These are phyloP conservation scores for Agaricus sinodeliciosus DNA, from an alignment of 768 basidiomycete species.

Conservation along the genomic window DNA sequence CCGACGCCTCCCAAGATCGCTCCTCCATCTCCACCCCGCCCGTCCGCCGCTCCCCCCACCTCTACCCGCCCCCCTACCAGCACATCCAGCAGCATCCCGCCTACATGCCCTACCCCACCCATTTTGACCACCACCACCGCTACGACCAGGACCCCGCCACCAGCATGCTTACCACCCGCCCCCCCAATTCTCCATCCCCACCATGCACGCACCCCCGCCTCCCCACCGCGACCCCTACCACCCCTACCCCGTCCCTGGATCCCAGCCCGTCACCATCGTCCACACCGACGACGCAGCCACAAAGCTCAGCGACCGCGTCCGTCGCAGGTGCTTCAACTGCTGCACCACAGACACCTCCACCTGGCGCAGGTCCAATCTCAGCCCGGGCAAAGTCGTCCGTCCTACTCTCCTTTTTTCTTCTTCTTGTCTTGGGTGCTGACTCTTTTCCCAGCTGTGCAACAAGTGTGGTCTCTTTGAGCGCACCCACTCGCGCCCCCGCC, in stretches of 20 bases:
- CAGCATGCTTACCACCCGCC: constrained; percentile 17
- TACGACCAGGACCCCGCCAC: constrained; percentile 20
- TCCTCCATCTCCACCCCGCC: constrained; percentile 57
- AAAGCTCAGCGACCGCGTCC: constrained; percentile 71
- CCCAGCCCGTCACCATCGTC: constrained; percentile 26
- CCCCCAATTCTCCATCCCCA: constrained; percentile 15
- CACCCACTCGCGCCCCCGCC: constrained; percentile 71
- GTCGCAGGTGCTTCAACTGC: constrained; percentile 78
- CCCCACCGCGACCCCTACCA: constrained; percentile 17
- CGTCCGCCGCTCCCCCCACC: constrained; percentile 34
- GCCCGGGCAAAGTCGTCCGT: constrained; percentile 71
- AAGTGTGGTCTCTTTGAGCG: constrained; percentile 80
- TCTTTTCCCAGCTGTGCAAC: constrained; percentile 41
- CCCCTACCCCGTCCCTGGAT: constrained; percentile 27
- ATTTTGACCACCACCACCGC: constrained; percentile 20
- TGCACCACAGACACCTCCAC: constrained; percentile 81
- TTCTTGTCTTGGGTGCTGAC: constrained; percentile 11
- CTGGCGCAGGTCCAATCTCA: constrained; percentile 71
- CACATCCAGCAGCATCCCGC: constrained; percentile 21
- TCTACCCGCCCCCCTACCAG: constrained; percentile 30
- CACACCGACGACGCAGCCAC: constrained; percentile 78
- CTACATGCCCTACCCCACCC: constrained; percentile 25
- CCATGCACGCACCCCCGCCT: constrained; percentile 10
- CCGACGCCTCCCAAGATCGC: constrained; percentile 53
- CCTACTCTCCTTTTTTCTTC: neutral